Base-by-base conservation (phyloP, 306 rosid species). In the Trifolium pratense region DNA sequence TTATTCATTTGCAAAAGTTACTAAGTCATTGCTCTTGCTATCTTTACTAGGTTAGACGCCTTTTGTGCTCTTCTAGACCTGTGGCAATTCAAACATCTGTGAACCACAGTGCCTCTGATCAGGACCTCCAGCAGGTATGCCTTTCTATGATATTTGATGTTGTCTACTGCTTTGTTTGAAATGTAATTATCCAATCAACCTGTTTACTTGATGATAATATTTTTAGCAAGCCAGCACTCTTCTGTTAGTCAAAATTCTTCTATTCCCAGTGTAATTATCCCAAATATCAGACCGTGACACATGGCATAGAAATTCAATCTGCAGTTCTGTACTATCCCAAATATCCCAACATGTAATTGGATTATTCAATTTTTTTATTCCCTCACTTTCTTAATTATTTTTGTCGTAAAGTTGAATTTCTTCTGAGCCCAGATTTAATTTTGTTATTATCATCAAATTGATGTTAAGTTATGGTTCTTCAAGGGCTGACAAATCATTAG, bases 61-160 rank as follows among this genome's bases (percentile, higher is more conserved):
- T 91, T 83, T 73, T 93, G 78, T 89, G 98, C 87, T 91, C 98
- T 42, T 87, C 98, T 67, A 91, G 96, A 80, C 98, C 98, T 42
- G 96, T 91, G 86, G 92, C 97, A 66, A 88, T 93, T 85, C 97
- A 91, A 85, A 91, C 94, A 76, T 85, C 97, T 80, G 86, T 77
- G 65, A 89, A 88, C 82, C 98, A 92, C 73, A 85, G 91, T 87
- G 96, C 90, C 64, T 84, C 96, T 25, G 98, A 93, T 81, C 98
- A 93, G 87, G 98, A 93, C 79, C 87, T 93, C 78, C 98, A 93
- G 68, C 98, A 93, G 97, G 98, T 93, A 74, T 70, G 77, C 42
- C 71, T 79, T 82, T 59, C 62, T 3, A 20, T 37, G 40, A 62
- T 58, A 51, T 79, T 73, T 70, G 29, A 69, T 71, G 34, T n/a